Conservation (phyloP, 2,329 filamentous ascomycete genomes). For the Apiospora hydei region DNA sequence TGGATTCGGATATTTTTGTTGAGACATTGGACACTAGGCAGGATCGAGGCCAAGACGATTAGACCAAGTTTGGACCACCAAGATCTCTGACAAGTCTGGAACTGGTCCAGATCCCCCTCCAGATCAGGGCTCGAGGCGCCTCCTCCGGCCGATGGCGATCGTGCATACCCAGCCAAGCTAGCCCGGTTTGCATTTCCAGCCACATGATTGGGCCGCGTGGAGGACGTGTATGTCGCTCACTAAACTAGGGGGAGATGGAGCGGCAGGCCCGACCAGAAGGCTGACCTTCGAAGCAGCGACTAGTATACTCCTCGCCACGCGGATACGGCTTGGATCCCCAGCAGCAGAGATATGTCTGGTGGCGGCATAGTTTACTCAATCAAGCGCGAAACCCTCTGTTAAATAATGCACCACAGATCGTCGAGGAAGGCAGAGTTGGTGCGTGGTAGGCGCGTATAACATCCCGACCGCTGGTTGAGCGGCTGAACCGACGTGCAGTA, state of each 20-base stretch:
- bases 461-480: neutral
- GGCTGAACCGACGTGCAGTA: conserved; percentile 17
- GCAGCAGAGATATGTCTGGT: neutral
- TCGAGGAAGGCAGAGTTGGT: neutral
- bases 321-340: neutral
- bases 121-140: neutral
- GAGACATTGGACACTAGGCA: neutral
- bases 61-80: neutral
- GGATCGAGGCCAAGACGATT: neutral
- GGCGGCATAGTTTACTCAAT: neutral
- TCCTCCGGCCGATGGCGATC: neutral
- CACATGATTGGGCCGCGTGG: neutral
- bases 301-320: neutral
- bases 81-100: neutral
- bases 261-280: neutral
- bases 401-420: neutral
- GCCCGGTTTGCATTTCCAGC: neutral
- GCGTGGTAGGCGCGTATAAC: neutral
- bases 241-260: neutral
- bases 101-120: neutral
- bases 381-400: conserved; percentile 4
- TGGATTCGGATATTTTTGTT: neutral
- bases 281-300: neutral
- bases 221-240: neutral
- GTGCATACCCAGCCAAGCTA: neutral